phyloP scores from a whole-genome alignment of 257 asterid species.

The Paraleonurus japonicus region DNA sequence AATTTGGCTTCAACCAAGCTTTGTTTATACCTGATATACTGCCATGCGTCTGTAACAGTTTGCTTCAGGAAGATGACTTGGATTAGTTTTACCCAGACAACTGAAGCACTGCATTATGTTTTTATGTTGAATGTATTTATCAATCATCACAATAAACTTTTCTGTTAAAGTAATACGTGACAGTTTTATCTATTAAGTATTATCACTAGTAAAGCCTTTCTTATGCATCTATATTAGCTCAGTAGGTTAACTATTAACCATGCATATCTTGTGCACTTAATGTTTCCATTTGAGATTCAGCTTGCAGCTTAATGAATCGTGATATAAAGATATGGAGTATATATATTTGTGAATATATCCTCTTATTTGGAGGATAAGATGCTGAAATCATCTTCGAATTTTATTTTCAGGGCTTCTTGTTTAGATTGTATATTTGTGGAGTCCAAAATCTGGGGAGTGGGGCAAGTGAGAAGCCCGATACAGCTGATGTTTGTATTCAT shows the following conservation, averaged over 20 bases:
- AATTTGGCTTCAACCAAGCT: background rate
- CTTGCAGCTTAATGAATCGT: background rate
- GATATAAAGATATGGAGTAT: background rate
- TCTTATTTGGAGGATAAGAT: slow-evolving; percentile 8
- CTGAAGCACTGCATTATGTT: background rate
- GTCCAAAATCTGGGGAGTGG: slow-evolving; percentile 19
- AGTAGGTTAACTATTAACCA: background rate
- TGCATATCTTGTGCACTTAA: background rate
- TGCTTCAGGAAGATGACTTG: background rate
- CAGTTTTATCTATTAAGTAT: background rate
- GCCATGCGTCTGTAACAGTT: background rate
- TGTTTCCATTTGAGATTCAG: background rate
- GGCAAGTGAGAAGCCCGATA: slow-evolving; percentile 23
- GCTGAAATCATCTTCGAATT: slow-evolving; percentile 19
- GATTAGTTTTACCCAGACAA: background rate
- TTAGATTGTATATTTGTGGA: slow-evolving; percentile 11
- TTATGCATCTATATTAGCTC: background rate
- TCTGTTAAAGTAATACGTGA: background rate
- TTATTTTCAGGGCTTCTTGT: slow-evolving; percentile 26
- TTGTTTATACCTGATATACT: background rate
- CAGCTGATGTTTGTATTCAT: slow-evolving; percentile 7
- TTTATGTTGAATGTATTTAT: background rate
- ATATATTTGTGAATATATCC: background rate
- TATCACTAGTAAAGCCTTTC: background rate
- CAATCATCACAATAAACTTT: background rate